A percentile compares a stretch with the other conserved stretches of the same genome.
Evolutionary conservation across 768 basidiomycete genomes (phyloP).

Genomic region (Roridomyces roridus): DNA sequence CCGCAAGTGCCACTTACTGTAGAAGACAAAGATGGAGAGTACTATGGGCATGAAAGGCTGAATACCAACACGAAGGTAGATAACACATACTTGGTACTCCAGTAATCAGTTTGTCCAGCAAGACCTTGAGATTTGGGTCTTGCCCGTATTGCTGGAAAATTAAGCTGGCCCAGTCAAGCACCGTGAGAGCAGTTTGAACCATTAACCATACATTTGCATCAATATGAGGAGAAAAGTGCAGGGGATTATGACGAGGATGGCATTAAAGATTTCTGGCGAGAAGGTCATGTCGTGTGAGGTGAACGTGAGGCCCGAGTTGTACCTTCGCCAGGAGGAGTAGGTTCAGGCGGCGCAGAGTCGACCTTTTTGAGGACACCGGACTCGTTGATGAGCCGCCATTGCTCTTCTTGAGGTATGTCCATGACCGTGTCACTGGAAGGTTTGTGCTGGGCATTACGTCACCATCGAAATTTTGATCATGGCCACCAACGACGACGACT

Average conservation of each 20-base stretch:
- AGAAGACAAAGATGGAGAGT: conserved; percentile 76
- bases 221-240: conserved; percentile 75
- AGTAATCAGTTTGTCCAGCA: conserved; percentile 64
- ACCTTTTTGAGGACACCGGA: conserved; percentile 60
- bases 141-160: conserved; percentile 82
- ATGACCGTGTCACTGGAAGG: background rate
- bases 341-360: conserved; percentile 23
- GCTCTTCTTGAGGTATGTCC: conserved; percentile 70
- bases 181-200: background rate
- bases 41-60: conserved; percentile 46
- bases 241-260: conserved; percentile 70
- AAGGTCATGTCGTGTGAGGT: background rate
- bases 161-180: conserved; percentile 49
- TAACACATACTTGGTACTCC: conserved; percentile 73
- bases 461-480: background rate
- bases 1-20: conserved; percentile 52
- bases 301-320: background rate
- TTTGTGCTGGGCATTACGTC: conserved; percentile 5
- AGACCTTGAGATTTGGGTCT: conserved; percentile 50
- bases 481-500: conserved; percentile 34
- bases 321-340: conserved; percentile 5
- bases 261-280: conserved; percentile 68
- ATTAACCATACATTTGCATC: conserved; percentile 80
- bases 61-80: background rate
- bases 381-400: conserved; percentile 77